These are phyloP conservation scores for Adansonia gregorii DNA, from an alignment of 441 rosid species.

Conservation along the genomic window DNA sequence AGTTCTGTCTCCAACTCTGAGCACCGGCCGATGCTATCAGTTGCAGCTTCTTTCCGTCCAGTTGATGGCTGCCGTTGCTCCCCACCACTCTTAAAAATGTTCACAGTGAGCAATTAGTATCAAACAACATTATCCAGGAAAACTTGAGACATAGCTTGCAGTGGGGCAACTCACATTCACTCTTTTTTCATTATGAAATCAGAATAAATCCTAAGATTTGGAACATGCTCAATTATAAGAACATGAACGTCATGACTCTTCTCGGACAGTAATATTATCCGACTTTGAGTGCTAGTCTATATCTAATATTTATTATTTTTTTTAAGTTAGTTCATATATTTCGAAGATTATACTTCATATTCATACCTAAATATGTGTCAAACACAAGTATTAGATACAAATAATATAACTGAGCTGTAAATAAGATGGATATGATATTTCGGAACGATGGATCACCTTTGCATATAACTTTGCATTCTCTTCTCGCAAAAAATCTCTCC, in stretches of 20 bases:
- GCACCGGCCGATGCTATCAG: constrained; percentile 27
- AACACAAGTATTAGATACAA: background rate
- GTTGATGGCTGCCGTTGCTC: constrained; percentile 31
- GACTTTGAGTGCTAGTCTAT: too few relatives aligned
- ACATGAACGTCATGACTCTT: background rate
- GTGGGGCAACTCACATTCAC: background rate
- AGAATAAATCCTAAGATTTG: background rate
- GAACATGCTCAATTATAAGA: background rate
- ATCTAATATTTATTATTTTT: too few relatives aligned
- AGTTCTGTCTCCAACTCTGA: constrained; percentile 61
- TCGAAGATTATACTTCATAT: too few relatives aligned
- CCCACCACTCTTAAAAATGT: background rate
- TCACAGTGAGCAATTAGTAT: background rate
- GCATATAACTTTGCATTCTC: constrained; percentile 41
- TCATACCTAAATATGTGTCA: background rate
- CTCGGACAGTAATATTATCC: too few relatives aligned
- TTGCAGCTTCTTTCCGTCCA: constrained; percentile 25
- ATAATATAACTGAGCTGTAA: too few relatives aligned
- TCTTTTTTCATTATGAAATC: background rate
- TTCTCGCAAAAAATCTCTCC: constrained; percentile 49
- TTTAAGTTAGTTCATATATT: too few relatives aligned
- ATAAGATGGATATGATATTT: too few relatives aligned
- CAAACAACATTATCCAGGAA: background rate
- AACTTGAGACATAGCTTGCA: background rate
- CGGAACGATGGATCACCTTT: constrained; percentile 41